Base-by-base conservation (phyloP, 2,329 filamentous ascomycete species). In the Ophiocordyceps sinensis region DNA sequence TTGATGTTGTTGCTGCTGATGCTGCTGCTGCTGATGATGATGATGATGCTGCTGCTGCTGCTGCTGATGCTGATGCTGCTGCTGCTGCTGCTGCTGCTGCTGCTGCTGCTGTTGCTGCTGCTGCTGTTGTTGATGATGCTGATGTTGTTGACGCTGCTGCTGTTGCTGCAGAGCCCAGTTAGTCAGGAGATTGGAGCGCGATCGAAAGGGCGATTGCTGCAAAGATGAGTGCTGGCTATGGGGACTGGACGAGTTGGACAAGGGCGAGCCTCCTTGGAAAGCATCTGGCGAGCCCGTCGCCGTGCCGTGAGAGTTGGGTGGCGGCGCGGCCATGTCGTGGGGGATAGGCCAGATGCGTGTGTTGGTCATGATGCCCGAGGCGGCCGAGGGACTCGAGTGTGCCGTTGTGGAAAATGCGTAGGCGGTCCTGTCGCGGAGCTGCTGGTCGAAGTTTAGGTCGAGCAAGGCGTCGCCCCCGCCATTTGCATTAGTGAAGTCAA, bases 91-190 rank as follows among this genome's bases (percentile, higher is more conserved):
- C 1, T 51, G 47, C 8, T 49, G 46, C 8, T 38, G 41, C 2
- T 37, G 36, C 15, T 37, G 36, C 5, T 37, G 36, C 6, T 29
- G 26, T 3, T 37, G 36, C 21, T 37, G 42, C 35, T 47, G 49
- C 6, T 45, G 46, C 21, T 49, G 47, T 2, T 53, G 48, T 12
- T 44, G 41, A 39, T 61, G 61, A 40, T 53, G 57, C 36, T 53
- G 57, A 39, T 55, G 66, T 49, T 68, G 68, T 40, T 71, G 57
- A 41, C 65, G 56, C 11, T 65, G 60, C 23, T 59, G 51, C 14
- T 44, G 41, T 47, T 73, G 70, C 42, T 73, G 68, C 40, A 80
- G 66, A 19, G 75, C 69, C 75, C 76, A 80, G 60, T 79, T 74
- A 37, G 73, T 71, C 47, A 80, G 56, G 13, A 69, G 62, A 52